phyloP scores from a whole-genome alignment of 2,329 filamentous ascomycete genomes.

The Raffaelea deltoideospora region DNA sequence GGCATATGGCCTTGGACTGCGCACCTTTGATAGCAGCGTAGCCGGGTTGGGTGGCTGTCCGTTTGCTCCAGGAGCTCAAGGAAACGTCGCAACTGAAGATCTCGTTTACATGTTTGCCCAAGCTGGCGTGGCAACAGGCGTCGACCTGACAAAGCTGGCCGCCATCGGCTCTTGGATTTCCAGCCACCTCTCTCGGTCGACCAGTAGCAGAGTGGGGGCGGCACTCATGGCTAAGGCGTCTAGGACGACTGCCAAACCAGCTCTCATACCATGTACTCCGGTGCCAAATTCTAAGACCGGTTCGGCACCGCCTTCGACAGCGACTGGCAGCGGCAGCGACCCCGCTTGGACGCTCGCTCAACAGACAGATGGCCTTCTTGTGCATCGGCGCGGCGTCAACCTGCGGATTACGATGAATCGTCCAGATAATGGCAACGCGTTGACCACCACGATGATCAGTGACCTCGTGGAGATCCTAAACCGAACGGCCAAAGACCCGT shows the following conservation, averaged over 20 bases:
- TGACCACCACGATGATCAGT: background rate
- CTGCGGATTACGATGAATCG: background rate
- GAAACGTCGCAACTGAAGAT: constrained; percentile 1
- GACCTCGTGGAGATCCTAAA: background rate
- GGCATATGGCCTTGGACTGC: background rate
- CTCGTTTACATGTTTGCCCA: background rate
- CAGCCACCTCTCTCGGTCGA: background rate
- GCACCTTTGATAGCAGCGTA: constrained; percentile 1
- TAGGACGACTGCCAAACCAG: no score
- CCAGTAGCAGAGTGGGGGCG: background rate
- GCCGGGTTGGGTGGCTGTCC: constrained; percentile 1
- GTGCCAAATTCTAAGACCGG: no score
- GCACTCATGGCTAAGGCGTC: background rate
- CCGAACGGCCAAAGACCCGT: background rate
- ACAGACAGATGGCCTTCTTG: no score
- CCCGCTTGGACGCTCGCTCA: no score
- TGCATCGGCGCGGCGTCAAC: background rate
- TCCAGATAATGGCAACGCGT: background rate
- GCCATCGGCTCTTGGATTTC: background rate
- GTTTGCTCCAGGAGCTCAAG: background rate
- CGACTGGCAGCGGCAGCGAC: background rate
- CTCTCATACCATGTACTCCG: no score
- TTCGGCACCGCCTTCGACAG: background rate
- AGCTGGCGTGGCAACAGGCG: background rate
- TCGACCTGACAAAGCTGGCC: background rate